Conservation (phyloP, 768 basidiomycete species). For the Boletus sensibilis region DNA sequence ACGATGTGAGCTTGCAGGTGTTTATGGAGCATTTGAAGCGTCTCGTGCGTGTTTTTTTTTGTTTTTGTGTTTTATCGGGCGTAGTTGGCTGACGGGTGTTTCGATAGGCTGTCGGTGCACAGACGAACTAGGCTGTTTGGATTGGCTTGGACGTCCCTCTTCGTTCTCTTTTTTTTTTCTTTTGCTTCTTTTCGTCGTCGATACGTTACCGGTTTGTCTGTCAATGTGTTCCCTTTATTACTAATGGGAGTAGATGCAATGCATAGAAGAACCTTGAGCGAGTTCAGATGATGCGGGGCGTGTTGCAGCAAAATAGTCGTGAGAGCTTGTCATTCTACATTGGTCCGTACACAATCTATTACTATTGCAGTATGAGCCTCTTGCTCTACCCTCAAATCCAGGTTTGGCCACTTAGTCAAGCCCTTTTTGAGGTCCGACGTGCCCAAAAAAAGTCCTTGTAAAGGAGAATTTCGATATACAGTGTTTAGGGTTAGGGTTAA, state of each 20-base stretch:
- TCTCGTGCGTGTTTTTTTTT: conserved; percentile 53
- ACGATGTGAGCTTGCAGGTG: conserved; percentile 95
- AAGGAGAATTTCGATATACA: no score
- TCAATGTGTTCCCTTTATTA: conserved; percentile 9
- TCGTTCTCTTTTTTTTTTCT: background rate
- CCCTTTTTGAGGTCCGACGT: no score
- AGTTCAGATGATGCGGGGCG: no score
- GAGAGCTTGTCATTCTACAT: no score
- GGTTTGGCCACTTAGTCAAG: no score
- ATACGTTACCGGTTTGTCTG: conserved; percentile 10
- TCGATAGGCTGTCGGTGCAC: conserved; percentile 61
- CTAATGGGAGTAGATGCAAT: conserved; percentile 16
- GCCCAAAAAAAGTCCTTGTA: no score
- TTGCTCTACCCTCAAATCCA: no score
- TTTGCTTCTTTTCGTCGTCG: background rate
- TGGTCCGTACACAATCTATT: no score
- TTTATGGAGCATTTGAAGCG: conserved; percentile 98
- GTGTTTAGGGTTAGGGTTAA: no score
- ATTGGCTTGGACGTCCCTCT: background rate
- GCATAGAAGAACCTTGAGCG: background rate
- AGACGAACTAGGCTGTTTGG: conserved; percentile 49
- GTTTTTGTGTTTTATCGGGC: background rate
- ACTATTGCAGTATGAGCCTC: no score
- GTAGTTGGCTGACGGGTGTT: conserved; percentile 4
- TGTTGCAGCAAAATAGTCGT: background rate